Conservation (phyloP, 179 eudicot genomes). For the Silene coronaria region DNA sequence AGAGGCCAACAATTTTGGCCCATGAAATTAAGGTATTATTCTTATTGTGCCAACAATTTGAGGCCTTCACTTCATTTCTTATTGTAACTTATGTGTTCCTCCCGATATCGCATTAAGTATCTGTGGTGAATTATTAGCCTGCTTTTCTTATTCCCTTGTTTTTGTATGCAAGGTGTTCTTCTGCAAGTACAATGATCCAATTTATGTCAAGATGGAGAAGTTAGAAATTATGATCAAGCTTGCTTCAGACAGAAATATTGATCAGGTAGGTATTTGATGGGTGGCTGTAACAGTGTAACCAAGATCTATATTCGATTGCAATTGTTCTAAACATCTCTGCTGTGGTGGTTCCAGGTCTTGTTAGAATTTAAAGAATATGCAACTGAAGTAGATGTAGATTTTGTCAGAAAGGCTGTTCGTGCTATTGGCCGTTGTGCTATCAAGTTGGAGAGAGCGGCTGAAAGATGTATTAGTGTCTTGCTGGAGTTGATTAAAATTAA, state of each 20-base stretch:
- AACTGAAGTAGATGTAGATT: conserved; percentile 98
- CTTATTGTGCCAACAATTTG: background rate
- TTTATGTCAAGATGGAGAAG: conserved; percentile 98
- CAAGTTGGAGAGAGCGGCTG: conserved; percentile 98
- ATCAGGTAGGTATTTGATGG: conserved; percentile 48
- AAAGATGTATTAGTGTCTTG: conserved; percentile 96
- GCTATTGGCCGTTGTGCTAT: conserved; percentile 99
- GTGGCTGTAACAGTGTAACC: background rate
- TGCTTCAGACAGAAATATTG: conserved; percentile 96
- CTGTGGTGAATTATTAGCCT: conserved; percentile 6
- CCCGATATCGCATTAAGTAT: background rate
- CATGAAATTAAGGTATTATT: conserved; percentile 91
- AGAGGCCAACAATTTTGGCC: conserved; percentile 93
- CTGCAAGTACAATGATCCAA: conserved; percentile 98
- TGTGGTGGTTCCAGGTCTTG: conserved; percentile 53
- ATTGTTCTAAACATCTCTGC: conserved; percentile 15
- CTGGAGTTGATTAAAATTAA: conserved; percentile 95
- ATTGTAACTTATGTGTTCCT: conserved; percentile 2
- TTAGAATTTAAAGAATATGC: conserved; percentile 98
- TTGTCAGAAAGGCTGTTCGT: conserved; percentile 97
- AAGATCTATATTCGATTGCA: background rate
- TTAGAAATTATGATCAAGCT: conserved; percentile 96
- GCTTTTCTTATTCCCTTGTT: conserved; percentile 6
- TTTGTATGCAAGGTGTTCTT: conserved; percentile 56
- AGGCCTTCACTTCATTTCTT: background rate